Percentiles rank a stretch among this genome's conserved stretches.
Evolutionary conservation across 352 stramenopile genomes (phyloP).

Genomic region (Globisporangium apiculatum): DNA sequence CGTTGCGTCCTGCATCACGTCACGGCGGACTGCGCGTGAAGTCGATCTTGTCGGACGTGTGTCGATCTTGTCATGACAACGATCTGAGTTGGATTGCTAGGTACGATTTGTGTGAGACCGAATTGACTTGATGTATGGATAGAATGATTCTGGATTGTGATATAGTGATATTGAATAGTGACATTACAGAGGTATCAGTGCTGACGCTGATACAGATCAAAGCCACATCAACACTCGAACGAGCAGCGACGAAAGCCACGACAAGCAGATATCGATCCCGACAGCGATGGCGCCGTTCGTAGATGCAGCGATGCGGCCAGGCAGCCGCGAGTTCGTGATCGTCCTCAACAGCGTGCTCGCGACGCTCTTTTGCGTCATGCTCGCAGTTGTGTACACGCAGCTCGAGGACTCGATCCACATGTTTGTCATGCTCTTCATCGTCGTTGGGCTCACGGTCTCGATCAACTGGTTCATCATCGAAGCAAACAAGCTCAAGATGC

Average conservation of each 20-base stretch:
- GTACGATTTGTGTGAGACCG: too few relatives aligned
- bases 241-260: not conserved
- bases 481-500: constrained; percentile 53
- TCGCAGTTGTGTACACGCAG: constrained; percentile 69
- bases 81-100: too few relatives aligned
- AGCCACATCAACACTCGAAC: not conserved
- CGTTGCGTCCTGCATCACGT: too few relatives aligned
- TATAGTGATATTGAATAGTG: not conserved
- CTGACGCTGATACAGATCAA: not conserved
- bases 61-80: too few relatives aligned
- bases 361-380: constrained; percentile 68
- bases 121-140: too few relatives aligned
- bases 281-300: constrained; percentile 26
- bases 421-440: constrained; percentile 81
- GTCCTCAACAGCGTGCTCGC: constrained; percentile 61
- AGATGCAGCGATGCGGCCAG: constrained; percentile 48
- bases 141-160: too few relatives aligned
- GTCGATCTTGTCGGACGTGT: too few relatives aligned
- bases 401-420: constrained; percentile 78
- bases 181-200: not conserved
- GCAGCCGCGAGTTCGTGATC: constrained; percentile 70
- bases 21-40: too few relatives aligned
- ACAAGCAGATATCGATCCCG: too few relatives aligned
- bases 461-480: constrained; percentile 87
- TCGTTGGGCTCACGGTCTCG: constrained; percentile 68